Percentiles rank a stretch among this genome's conserved stretches.
Conservation (phyloP, 1,284 basidiomycete species). For the Termitomyces sp. region DNA sequence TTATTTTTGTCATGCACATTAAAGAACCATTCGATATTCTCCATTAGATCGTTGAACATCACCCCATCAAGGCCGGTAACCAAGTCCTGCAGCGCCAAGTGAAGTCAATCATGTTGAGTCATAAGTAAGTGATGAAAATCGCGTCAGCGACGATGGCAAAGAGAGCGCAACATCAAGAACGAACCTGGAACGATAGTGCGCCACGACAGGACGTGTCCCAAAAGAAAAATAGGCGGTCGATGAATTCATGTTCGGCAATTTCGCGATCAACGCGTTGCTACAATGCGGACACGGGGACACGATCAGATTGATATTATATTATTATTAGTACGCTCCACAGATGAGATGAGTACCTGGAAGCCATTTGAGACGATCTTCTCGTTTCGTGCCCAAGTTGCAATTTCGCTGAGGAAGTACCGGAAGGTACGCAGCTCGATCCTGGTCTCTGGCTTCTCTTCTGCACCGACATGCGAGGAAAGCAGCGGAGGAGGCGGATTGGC, state of each 20-base stretch:
- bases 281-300: conserved; percentile 5
- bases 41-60: conserved; percentile 96
- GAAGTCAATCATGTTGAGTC: not conserved
- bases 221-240: conserved; percentile 80
- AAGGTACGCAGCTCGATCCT: conserved; percentile 87
- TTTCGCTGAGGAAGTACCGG: conserved; percentile 84
- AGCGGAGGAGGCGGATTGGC: conserved; percentile 45
- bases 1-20: conserved; percentile 94
- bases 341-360: conserved; percentile 59
- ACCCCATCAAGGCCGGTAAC: conserved; percentile 87
- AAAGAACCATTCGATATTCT: conserved; percentile 99
- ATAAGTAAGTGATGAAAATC: not conserved
- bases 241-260: conserved; percentile 79
- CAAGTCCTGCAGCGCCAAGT: conserved; percentile 63
- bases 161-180: conserved; percentile 12
- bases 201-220: conserved; percentile 84
- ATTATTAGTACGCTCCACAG: not conserved
- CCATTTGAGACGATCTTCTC: conserved; percentile 92
- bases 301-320: not conserved
- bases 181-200: conserved; percentile 79
- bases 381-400: conserved; percentile 94
- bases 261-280: conserved; percentile 78
- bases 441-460: conserved; percentile 81
- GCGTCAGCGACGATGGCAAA: conserved; percentile 1
- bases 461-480: conserved; percentile 49